Percentiles rank a stretch among this genome's conserved stretches.
Conservation (phyloP, 768 basidiomycete genomes). For the Rhodotorula kratochvilovae region DNA sequence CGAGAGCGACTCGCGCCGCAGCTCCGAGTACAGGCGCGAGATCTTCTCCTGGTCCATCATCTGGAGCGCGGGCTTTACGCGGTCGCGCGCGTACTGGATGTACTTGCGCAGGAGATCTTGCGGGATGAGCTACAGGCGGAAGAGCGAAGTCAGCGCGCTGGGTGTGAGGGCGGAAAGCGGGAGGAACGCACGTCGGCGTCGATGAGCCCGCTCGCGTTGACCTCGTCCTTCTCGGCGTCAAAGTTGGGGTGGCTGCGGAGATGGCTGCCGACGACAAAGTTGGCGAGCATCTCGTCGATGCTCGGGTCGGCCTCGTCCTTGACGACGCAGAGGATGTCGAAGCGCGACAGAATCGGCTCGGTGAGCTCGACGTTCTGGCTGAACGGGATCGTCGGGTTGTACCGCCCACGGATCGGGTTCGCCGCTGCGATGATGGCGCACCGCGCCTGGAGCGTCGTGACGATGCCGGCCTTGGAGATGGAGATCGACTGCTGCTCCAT, state of each 20-base stretch:
- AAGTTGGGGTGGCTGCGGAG: conserved; percentile 91
- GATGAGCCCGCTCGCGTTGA: conserved; percentile 79
- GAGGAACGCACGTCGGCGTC: conserved; percentile 41
- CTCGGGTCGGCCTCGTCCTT: conserved; percentile 97
- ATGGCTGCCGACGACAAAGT: conserved; percentile 97
- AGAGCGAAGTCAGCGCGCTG: neutral
- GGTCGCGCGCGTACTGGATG: conserved; percentile 97
- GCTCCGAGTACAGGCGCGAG: conserved; percentile 84
- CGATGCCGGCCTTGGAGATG: conserved; percentile 97
- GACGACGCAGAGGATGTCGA: conserved; percentile 96
- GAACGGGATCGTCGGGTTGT: conserved; percentile 97
- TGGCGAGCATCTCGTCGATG: conserved; percentile 89
- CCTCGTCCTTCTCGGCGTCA: conserved; percentile 70
- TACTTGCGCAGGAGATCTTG: conserved; percentile 95
- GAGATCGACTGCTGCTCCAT: conserved; percentile 99
- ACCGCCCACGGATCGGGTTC: conserved; percentile 92
- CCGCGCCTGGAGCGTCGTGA: conserved; percentile 94
- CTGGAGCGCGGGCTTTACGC: conserved; percentile 83
- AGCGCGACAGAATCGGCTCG: conserved; percentile 94
- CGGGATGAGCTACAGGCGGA: conserved; percentile 69
- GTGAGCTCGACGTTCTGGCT: conserved; percentile 97
- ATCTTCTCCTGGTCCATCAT: conserved; percentile 96
- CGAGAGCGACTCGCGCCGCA: conserved; percentile 89
- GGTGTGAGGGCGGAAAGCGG: neutral
- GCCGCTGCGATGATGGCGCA: conserved; percentile 97